Evolutionary conservation across 2,329 filamentous ascomycete species (phyloP).

Genomic region (Fusarium sublunatum): DNA sequence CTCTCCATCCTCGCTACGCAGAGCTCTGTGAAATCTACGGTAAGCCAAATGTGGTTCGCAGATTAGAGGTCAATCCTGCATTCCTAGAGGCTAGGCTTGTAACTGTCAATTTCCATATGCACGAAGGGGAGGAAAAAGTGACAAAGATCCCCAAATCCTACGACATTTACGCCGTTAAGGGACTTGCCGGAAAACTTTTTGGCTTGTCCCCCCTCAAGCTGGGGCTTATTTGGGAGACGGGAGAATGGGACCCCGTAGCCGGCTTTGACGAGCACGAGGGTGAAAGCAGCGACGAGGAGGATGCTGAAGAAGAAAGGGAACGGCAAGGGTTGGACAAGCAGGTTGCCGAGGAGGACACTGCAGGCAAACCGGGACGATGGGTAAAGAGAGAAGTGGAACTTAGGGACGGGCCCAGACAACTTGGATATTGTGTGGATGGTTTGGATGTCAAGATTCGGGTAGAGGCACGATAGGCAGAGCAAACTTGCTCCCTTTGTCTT

Average conservation of each 20-base stretch:
- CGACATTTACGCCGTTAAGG: slow-evolving; percentile 84
- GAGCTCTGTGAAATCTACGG: slow-evolving; percentile 83
- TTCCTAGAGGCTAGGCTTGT: slow-evolving; percentile 85
- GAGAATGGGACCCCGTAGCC: slow-evolving; percentile 85
- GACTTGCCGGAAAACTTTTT: slow-evolving; percentile 79
- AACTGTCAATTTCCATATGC: slow-evolving; percentile 65
- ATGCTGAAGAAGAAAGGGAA: slow-evolving; percentile 52
- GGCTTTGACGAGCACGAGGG: slow-evolving; percentile 69
- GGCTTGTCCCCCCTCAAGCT: slow-evolving; percentile 71
- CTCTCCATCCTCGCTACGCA: slow-evolving; percentile 75
- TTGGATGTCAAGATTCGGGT: slow-evolving; percentile 77
- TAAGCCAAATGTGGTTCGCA: slow-evolving; percentile 71
- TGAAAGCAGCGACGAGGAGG: slow-evolving; percentile 65
- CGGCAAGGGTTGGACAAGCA: slow-evolving; percentile 32
- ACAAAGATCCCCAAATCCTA: slow-evolving; percentile 77
- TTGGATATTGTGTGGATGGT: slow-evolving; percentile 86
- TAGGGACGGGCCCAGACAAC: slow-evolving; percentile 79
- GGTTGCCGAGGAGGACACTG: slow-evolving; percentile 42
- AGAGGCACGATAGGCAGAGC: slow-evolving; percentile 57
- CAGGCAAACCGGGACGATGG: slow-evolving; percentile 66
- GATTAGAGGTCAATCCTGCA: slow-evolving; percentile 73
- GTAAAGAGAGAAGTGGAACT: slow-evolving; percentile 84
- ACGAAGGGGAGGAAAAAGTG: slow-evolving; percentile 45
- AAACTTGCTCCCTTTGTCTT: slow-evolving; percentile 3
- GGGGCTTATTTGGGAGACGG: slow-evolving; percentile 85